Evolutionary conservation across 1,284 basidiomycete genomes (phyloP), one percentile per base, ranked within the genome.

Genomic region (Somion occarium): DNA sequence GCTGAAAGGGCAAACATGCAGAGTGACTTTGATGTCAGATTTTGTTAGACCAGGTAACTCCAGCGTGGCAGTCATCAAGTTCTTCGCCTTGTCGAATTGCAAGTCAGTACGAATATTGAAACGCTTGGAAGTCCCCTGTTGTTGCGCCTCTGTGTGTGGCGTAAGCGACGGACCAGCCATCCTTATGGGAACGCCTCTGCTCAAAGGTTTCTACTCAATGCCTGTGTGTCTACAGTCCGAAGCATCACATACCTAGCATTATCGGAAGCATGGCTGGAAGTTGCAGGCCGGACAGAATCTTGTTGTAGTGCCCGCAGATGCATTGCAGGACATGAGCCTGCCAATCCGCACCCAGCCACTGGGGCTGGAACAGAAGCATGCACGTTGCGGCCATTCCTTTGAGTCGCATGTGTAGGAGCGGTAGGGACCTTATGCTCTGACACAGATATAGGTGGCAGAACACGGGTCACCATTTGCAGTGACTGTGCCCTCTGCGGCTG

Each of bases 41-140:
- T 71, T 75, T 62, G 73, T 75, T 57, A 84, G 68, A 23, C 84
- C 85, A 7, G 84, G 85, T 22, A 85, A 66, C 65, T 86, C 83
- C 63, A 85, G 73, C 65, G 78, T 71, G 42, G 77, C 80, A 51
- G 73, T 74, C 58, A 85, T 62, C 44, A 71, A 57, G 59, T 71
- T 71, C 25, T 51, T 59, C 19, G 70, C 64, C 30, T 61, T 59
- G 62, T 80, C 71, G 63, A 74, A 80, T 59, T 76, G 71, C n/a
- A 78, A 62, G 65, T 85, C 83, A 34, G 78, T 69, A 57, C 80
- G 74, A 53, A 82, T 75, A 24, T 52, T 53, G 48, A 64, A 68
- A 15, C 59, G 61, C 37, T 50, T 46, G 42, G 54, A 42, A 34
- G 30, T 15, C 15, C n/a, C 48, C 51, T 30, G 52, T 41, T 9